These are phyloP conservation scores for Lignosus rhinocerotis DNA, from an alignment of 1,284 basidiomycete genomes.

Conservation along the genomic window DNA sequence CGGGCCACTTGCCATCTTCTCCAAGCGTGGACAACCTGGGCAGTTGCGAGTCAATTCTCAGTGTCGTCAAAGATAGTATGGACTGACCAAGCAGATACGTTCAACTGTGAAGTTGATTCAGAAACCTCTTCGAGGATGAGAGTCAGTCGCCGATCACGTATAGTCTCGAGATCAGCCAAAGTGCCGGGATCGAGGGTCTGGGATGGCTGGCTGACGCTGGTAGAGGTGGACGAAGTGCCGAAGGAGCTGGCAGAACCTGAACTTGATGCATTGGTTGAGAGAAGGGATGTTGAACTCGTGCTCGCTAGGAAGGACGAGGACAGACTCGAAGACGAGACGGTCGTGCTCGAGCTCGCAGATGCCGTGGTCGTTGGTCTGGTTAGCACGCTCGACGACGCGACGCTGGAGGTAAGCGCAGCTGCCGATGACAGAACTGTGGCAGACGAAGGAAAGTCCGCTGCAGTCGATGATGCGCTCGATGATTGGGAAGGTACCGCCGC, in stretches of 20 bases:
- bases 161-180: constrained; percentile 21
- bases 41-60: neutral
- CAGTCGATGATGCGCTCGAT: neutral
- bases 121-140: constrained; percentile 24
- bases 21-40: constrained; percentile 46
- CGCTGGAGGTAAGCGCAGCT: neutral
- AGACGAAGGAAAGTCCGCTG: neutral
- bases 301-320: neutral
- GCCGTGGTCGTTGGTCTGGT: neutral
- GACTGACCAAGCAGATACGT: constrained; percentile 7
- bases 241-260: neutral
- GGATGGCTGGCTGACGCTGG: constrained; percentile 3
- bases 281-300: neutral
- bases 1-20: constrained; percentile 56
- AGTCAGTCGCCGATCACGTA: constrained; percentile 25
- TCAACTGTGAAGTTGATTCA: neutral
- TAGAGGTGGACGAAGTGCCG: neutral
- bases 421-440: neutral
- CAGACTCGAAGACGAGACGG: neutral
- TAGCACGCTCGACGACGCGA: neutral
- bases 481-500: neutral
- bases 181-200: constrained; percentile 13
- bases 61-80: too few relatives aligned
- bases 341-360: neutral
- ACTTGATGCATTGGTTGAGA: neutral